Evolutionary conservation across 2,329 filamentous ascomycete species (phyloP), one percentile per base, ranked within the genome.

Genomic region (Alternaria longipes): DNA sequence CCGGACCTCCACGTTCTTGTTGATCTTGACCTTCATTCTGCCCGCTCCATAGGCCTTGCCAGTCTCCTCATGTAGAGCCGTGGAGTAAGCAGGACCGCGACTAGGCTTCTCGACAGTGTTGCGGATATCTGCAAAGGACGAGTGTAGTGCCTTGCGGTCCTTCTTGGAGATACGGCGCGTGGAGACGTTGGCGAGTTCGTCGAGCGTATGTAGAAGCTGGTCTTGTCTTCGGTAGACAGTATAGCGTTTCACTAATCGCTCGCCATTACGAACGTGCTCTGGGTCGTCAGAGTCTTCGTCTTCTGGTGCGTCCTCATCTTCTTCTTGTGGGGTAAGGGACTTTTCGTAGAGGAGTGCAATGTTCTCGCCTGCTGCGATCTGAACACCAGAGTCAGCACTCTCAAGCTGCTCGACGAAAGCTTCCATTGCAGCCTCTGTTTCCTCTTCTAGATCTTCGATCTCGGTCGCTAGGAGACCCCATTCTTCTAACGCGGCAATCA

Each of bases 361-460:
- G 75, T 92, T 92, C 72, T 90, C 87, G 4, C 90, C 92, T 0
- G 92, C 90, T 4, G 90, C 88, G 46, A 92, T 88, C 72, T 95
- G 92, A 1, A 97, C 91, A 8, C 86, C 82, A 1, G 88, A 82
- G 60, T 93, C 89, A 32, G 84, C 84, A 75, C 91, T 93, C 61
- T 94, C 89, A 18, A 97, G 89, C 78, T 97, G 93, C 49, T 97
- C 93, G 42, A 92, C 89, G 69, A 97, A 93, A 2, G 90, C 89
- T 54, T 95, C 91, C 70, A 95, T 86, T 16, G 91, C 90, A 28
- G 87, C 81, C 65, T 92, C 89, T 32, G 90, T 92, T 62, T 89
- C 84, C 16, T 86, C 85, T 67, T 91, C 88, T 44, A 93, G 83
- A 70, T 94, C 91, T 4, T 93, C 90, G 7, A 94, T 81, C 62